phyloP scores from a whole-genome alignment of 345 rosid species.

The Limnanthes douglasii region DNA sequence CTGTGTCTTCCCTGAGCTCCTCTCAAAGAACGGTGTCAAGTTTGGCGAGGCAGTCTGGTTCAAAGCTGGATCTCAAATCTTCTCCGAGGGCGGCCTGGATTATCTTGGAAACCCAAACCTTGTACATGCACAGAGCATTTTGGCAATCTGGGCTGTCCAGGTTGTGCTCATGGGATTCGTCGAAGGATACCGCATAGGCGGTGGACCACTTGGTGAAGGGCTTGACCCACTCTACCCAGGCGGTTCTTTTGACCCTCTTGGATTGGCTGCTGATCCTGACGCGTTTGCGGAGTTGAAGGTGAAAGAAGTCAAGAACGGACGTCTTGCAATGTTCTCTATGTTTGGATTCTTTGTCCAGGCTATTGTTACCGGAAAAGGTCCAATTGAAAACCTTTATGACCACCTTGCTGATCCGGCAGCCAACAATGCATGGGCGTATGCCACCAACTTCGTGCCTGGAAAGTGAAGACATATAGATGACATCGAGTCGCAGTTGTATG shows the following conservation, averaged over 20 bases:
- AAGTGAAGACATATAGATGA: too few species aligned
- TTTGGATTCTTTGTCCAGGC: conserved; percentile 83
- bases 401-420: conserved; percentile 73
- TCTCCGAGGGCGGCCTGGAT: conserved; percentile 72
- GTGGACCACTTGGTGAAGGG: conserved; percentile 35
- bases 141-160: conserved; percentile 77
- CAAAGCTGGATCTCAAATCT: conserved; percentile 80
- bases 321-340: conserved; percentile 84
- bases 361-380: conserved; percentile 75
- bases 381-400: conserved; percentile 67
- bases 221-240: conserved; percentile 29
- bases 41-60: conserved; percentile 79
- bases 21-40: conserved; percentile 34
- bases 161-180: conserved; percentile 72
- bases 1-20: conserved; percentile 33
- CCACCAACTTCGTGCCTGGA: conserved; percentile 87
- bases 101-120: conserved; percentile 79
- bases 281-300: conserved; percentile 77
- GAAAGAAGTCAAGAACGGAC: conserved; percentile 71
- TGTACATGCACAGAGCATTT: conserved; percentile 67
- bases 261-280: conserved; percentile 59
- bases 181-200: conserved; percentile 70
- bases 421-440: conserved; percentile 87
- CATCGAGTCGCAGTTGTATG: too few species aligned
- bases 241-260: conserved; percentile 38